Base-by-base conservation (phyloP, 1,139 yeast species). In the Yamadazyma epiphylla region DNA sequence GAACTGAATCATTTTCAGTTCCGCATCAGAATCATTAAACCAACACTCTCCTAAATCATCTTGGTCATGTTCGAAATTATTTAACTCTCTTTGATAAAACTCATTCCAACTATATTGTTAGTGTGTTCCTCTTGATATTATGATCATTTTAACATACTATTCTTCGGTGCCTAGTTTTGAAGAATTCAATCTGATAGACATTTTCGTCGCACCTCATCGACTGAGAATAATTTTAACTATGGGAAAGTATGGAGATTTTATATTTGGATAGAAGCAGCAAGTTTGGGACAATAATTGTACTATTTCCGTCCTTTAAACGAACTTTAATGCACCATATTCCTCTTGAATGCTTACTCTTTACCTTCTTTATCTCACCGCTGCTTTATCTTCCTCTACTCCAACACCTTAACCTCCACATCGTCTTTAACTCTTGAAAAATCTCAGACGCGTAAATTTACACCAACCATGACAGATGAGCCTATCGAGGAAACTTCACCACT, bases 1-100 rank as follows among this genome's bases (percentile, higher is more conserved):
- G 47, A 80, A 89, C 32, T 77, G 75, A 14, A 84, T 70, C 79
- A 91, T 83, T 51, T 77, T 80, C 37, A 69, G 69, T 50, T 89
- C 97, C 1, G 98, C 97, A 48, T 83, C 88, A 10, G 87, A 81
- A 48, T 94, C 97, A 42, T 83, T 80, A 55, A 91, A 91, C 98
- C 98, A 94, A 53, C 89, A 76, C 55, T 91, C 98, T 3, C 98
- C 98, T 1, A 89, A 80, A 51, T 91, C 97, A 13, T 80, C 71
- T 12, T 81, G 75, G 50, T 89, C 84, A 19, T 74, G 73, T 25
- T 66, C 53, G 49, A 85, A 89, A 57, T 89, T 89, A 25, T 56
- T 48, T 41, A 76, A 72, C 51, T 91, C 98, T 22, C 74, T 53
- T 25, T 74, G 60, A 57, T 91, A 91, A 52, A 91, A 86, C 34